These are phyloP conservation scores for Malania oleifera DNA, from an alignment of 164 flowering plant species.

Conservation along the genomic window DNA sequence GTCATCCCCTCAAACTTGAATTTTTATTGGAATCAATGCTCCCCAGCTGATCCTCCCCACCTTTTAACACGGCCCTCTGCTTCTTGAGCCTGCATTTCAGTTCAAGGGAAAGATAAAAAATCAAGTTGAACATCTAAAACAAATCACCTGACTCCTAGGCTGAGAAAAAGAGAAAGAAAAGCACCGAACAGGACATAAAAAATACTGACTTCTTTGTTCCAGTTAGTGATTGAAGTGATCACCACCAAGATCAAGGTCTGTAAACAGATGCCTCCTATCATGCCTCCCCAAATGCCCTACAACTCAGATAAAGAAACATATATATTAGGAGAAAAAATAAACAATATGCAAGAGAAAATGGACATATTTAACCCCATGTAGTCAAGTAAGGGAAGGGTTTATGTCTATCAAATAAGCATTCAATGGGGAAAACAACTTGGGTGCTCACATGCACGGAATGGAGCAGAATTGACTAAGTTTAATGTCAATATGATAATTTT, in stretches of 20 bases:
- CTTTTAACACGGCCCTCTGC: slow-evolving; percentile 45
- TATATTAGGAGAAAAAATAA: background rate
- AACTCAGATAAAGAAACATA: slow-evolving; percentile 4
- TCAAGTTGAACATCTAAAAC: background rate
- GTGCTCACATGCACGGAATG: no score
- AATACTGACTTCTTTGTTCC: slow-evolving; percentile 45
- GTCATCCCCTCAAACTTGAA: no score
- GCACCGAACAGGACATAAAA: background rate
- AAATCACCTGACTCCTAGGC: background rate
- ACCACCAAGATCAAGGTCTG: slow-evolving; percentile 46
- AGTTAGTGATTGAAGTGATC: slow-evolving; percentile 37
- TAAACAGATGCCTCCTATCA: slow-evolving; percentile 53
- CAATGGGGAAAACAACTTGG: no score
- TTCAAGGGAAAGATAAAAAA: background rate
- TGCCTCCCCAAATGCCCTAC: slow-evolving; percentile 72
- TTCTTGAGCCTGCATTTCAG: slow-evolving; percentile 38
- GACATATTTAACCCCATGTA: no score
- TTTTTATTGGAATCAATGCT: slow-evolving; percentile 15
- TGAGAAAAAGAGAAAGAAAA: background rate
- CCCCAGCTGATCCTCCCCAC: slow-evolving; percentile 54
- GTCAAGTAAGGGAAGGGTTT: no score
- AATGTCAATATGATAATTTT: no score
- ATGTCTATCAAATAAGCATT: no score
- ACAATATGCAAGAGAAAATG: no score
- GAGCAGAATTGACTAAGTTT: no score